Evolutionary conservation across 495 filamentous ascomycete species (phyloP), one percentile per base, ranked within the genome.

Genomic region (Jackrogersella minutella): DNA sequence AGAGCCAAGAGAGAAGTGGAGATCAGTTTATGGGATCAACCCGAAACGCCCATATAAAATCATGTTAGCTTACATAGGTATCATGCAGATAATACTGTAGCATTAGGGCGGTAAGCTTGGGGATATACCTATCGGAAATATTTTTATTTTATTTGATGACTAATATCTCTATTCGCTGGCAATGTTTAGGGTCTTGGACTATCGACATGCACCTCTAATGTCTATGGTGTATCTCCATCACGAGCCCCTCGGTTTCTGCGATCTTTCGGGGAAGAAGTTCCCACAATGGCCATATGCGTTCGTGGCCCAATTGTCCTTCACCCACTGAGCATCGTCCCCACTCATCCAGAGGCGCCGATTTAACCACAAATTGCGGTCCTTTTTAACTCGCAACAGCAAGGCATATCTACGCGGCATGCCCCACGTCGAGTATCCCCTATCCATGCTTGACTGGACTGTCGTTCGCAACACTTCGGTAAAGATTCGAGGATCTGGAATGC

Each of bases 381-480:
- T 55, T n/a, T 33, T 24, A 1, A 22, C 10, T 3, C 63, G 63
- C 26, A 55, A 17, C 4, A 56, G 24, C 10, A 66, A 41, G 4
- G 56, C 56, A 14, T 50, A 21, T 0, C 30, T 16, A 0, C 0
- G 19, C 13, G 31, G 9, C 34, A 69, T 31, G 3, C 49, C 66
- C 62, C 50, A 44, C 26, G 4, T 31, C 5, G 79, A 81, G 60
- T 84, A 85, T 1, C 82, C 80, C 53, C 64, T 74, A 2, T 66
- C 52, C 28, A 78, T 71, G 60, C 82, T 84, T 0, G 71, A 67
- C 7, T 41, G 26, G 1, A 84, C 74, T 2, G 77, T 77, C 9
- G 69, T 41, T 30, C 76, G 73, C 36, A 85, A 62, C 31, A 81
- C 74, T 0, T 17, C 11, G 0, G 75, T 79, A 63, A 84, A 81